Evolutionary conservation across 2,329 filamentous ascomycete genomes (phyloP).

Genomic region (Capronia coronata): DNA sequence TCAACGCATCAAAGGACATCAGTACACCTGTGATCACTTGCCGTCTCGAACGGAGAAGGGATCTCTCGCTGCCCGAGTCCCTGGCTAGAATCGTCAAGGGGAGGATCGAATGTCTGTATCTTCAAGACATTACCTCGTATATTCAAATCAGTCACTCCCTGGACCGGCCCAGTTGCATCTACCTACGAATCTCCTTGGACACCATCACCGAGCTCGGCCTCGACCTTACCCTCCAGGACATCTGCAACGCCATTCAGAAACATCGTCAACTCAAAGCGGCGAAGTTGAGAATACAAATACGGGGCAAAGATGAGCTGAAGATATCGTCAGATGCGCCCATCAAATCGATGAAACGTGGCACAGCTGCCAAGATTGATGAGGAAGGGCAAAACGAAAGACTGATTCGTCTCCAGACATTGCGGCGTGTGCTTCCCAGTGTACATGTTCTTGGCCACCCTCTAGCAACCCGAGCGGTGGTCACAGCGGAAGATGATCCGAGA

Average conservation of each 20-base stretch:
- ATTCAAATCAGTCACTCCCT: conserved; percentile 74
- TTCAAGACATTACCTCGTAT: conserved; percentile 72
- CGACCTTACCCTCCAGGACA: conserved; percentile 66
- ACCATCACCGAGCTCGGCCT: conserved; percentile 75
- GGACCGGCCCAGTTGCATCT: conserved; percentile 56
- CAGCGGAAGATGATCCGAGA: conserved; percentile 28
- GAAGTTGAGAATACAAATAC: conserved; percentile 56
- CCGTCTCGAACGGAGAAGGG: conserved; percentile 46
- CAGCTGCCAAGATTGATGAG: conserved; percentile 39
- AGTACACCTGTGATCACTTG: conserved; percentile 92
- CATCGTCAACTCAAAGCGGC: conserved; percentile 68
- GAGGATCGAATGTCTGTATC: conserved; percentile 87
- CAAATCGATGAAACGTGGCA: conserved; percentile 39
- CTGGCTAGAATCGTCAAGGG: conserved; percentile 81
- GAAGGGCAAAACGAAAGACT: conserved; percentile 59
- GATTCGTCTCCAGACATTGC: conserved; percentile 75
- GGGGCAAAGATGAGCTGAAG: conserved; percentile 56
- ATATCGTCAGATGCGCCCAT: conserved; percentile 58
- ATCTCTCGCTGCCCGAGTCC: conserved; percentile 27
- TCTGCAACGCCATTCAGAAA: conserved; percentile 67
- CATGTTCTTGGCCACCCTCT: conserved; percentile 85
- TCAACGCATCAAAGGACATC: conserved; percentile 92
- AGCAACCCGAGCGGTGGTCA: conserved; percentile 53
- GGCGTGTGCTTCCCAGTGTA: conserved; percentile 73
- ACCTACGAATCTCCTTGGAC: conserved; percentile 72